phyloP scores from a whole-genome alignment of 2,329 filamentous ascomycete species.

The Fusarium liriodendri region DNA sequence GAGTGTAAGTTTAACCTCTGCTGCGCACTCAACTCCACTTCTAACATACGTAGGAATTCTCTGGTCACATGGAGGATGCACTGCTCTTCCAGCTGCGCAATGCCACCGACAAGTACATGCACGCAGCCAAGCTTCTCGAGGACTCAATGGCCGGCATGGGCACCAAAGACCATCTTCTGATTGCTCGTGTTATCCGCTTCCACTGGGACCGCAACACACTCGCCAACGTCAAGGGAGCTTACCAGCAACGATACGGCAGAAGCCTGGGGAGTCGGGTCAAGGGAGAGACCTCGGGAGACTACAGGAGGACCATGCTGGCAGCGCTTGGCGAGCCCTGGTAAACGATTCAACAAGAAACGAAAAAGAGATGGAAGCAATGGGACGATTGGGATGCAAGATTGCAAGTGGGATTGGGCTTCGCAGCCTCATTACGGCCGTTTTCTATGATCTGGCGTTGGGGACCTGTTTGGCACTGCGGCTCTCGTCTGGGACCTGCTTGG shows the following conservation, averaged over 20 bases:
- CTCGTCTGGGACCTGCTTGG: conserved; percentile 16
- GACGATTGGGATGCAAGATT: conserved; percentile 1
- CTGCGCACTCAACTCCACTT: not conserved
- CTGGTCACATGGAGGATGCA: conserved; percentile 90
- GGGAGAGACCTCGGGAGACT: conserved; percentile 88
- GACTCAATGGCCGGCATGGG: conserved; percentile 87
- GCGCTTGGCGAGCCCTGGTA: conserved; percentile 61
- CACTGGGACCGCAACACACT: conserved; percentile 87
- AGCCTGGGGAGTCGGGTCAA: conserved; percentile 77
- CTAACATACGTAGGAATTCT: conserved; percentile 71
- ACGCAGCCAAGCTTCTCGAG: conserved; percentile 86
- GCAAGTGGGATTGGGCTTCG: conserved; percentile 7
- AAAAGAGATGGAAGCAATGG: not conserved
- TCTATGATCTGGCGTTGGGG: conserved; percentile 30
- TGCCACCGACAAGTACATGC: conserved; percentile 83
- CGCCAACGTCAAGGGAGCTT: conserved; percentile 82
- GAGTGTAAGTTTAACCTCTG: conserved; percentile 59
- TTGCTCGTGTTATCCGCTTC: conserved; percentile 79
- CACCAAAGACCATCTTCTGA: conserved; percentile 85
- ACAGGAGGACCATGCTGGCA: conserved; percentile 81
- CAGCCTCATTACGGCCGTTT: conserved; percentile 18
- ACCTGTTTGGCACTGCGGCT: conserved; percentile 16
- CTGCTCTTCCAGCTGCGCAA: conserved; percentile 82
- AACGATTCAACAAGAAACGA: not conserved
- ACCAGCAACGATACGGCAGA: conserved; percentile 75